Evolutionary conservation across 805 yeast species (phyloP).

Genomic region (Candida rishiriensis): DNA sequence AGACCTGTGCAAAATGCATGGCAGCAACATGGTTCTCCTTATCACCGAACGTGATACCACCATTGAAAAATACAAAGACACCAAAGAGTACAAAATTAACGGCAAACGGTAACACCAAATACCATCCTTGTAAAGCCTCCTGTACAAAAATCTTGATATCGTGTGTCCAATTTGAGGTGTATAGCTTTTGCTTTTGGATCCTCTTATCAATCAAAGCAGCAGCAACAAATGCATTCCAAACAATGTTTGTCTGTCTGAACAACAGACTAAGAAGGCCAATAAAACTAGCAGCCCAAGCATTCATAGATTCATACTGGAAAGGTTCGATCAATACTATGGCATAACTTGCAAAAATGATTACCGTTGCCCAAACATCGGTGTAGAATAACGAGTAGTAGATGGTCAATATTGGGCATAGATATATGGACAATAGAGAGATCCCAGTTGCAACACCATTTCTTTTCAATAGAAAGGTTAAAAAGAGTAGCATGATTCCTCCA

Average conservation of each 20-base stretch:
- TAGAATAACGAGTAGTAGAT: constrained; percentile 77
- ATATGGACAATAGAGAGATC: constrained; percentile 27
- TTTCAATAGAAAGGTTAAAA: constrained; percentile 16
- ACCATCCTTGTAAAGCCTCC: constrained; percentile 30
- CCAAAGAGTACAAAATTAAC: constrained; percentile 50
- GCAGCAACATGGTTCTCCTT: constrained; percentile 75
- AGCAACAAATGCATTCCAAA: constrained; percentile 71
- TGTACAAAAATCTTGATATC: constrained; percentile 20
- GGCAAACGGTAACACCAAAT: constrained; percentile 42
- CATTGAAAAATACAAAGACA: constrained; percentile 58
- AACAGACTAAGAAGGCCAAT: constrained; percentile 60
- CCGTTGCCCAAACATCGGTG: constrained; percentile 91
- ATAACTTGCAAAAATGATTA: constrained; percentile 55
- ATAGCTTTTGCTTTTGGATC: constrained; percentile 30
- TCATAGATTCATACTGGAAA: constrained; percentile 12
- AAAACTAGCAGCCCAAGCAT: constrained; percentile 41
- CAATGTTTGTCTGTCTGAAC: constrained; percentile 87
- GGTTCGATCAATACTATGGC: constrained; percentile 38
- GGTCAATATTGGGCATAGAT: constrained; percentile 64
- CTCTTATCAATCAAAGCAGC: constrained; percentile 50
- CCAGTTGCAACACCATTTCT: constrained; percentile 10
- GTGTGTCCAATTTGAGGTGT: constrained; percentile 23
- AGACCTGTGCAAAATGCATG: constrained; percentile 73
- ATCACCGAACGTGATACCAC: constrained; percentile 90
- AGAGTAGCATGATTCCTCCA: constrained; percentile 51